Conservation (phyloP, 2,329 filamentous ascomycete species). For the Trichoderma citrinoviride region DNA sequence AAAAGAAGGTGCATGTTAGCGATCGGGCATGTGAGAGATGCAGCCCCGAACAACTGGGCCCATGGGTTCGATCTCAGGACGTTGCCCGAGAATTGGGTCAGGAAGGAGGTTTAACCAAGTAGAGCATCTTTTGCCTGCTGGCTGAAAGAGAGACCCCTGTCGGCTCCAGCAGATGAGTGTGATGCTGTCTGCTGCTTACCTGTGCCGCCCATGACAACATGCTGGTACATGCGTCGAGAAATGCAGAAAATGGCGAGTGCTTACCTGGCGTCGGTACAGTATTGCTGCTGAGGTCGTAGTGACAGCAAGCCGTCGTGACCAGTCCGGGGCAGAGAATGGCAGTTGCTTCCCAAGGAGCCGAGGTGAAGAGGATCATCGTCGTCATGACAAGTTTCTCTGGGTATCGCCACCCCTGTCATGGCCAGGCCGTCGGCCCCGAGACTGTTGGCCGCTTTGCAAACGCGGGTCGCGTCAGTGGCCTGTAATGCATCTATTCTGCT, state of each 20-base stretch:
- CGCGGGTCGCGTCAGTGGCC: conserved; percentile 4
- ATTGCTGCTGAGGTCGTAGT: no score
- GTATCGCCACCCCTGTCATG: neutral
- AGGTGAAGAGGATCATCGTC: neutral
- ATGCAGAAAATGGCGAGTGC: no score
- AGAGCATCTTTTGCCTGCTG: conserved; percentile 4
- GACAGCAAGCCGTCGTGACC: neutral
- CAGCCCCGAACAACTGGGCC: neutral
- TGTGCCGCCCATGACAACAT: neutral
- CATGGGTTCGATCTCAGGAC: neutral
- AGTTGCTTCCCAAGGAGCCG: neutral
- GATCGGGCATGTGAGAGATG: conserved; percentile 3
- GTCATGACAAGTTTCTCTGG: neutral
- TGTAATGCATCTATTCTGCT: neutral
- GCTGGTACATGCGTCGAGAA: no score
- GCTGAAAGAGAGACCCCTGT: neutral
- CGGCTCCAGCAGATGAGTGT: neutral
- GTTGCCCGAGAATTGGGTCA: conserved; percentile 2
- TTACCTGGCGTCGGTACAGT: no score
- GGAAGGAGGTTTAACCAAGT: conserved; percentile 6
- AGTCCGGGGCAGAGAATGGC: neutral
- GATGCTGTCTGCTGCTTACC: neutral
- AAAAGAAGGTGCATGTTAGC: neutral
- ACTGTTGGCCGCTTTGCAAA: neutral
- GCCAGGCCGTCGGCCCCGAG: neutral